Base-by-base conservation (phyloP, 495 filamentous ascomycete genomes). In the Penicillium argentinense region DNA sequence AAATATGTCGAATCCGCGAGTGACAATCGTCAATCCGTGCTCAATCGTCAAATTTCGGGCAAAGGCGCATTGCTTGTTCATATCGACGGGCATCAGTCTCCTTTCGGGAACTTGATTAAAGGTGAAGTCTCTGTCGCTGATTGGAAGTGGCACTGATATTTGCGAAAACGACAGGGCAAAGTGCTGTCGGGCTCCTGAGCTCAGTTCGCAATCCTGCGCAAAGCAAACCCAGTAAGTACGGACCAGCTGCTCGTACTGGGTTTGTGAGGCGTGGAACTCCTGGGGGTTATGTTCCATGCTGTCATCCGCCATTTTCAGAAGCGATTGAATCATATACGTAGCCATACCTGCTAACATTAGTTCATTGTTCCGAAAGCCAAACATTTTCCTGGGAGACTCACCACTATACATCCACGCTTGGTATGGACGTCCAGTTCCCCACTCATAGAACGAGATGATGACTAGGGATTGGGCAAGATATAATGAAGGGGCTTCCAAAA, bases 371-470 rank as follows among this genome's bases (percentile, higher is more conserved):
- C 32, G 12, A 29, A 16, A 18, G 12, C 7, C 9, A 37, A 25
- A 30, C 11, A 18, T 16, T 4, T n/a, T 22, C 3, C n/a, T 23
- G 24, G 6, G 12, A 6, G 17, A 49, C 51, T 13, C 58, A 72
- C 69, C 70, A 26, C 68, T 74, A 37, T 74, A 74, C 70, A 74
- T 74, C 70, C 70, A 74, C 2, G 70, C 68, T 37, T 68, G 67
- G 42, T 74, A 74, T 2, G 70, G 67, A n/a, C 62, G 60, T 2
- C 70, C 67, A 3, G 67, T 64, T 0, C 70, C 70, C 70, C 70
- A 74, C 50, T 74, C 70, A 42, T 74, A 74, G 17, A 74, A 60
- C 2, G 66, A 60, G 11, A 74, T 57, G 60, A 74, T 74, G 3
- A 72, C 70, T 5, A 71, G 47, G 0, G 70, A 72, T 34, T 74